Evolutionary conservation across 345 rosid species (phyloP).

Genomic region (Euphorbia peplus): DNA sequence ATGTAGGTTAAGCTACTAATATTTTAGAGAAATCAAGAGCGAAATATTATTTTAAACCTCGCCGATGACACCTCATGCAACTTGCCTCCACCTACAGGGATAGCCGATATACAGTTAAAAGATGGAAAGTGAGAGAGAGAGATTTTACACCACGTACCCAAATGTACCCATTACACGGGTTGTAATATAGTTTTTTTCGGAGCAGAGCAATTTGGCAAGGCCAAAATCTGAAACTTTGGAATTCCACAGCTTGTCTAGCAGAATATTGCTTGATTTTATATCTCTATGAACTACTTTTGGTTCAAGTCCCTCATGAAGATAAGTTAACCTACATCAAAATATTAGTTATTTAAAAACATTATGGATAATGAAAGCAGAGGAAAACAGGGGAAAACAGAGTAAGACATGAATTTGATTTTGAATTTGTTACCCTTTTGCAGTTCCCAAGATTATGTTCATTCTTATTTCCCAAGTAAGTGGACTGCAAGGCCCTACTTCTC

Average conservation of each 20-base stretch:
- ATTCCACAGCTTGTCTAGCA: conserved; percentile 89
- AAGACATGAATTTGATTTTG: background rate
- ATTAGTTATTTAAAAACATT: too few species aligned
- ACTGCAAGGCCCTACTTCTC: conserved; percentile 30
- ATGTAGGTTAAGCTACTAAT: too few species aligned
- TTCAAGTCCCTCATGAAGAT: conserved; percentile 93
- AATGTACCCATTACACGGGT: conserved; percentile 98
- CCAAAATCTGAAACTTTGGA: conserved; percentile 95
- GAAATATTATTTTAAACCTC: too few species aligned
- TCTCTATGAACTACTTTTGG: conserved; percentile 96
- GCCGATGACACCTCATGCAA: too few species aligned
- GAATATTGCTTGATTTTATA: conserved; percentile 80
- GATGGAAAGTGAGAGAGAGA: background rate
- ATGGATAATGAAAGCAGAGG: background rate
- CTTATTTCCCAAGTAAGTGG: conserved; percentile 36
- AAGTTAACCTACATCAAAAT: conserved; percentile 54
- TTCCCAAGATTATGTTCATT: conserved; percentile 44
- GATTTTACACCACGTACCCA: conserved; percentile 48
- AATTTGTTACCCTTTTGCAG: conserved; percentile 72
- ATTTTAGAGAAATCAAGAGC: too few species aligned
- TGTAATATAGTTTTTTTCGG: conserved; percentile 73
- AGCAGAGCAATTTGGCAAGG: conserved; percentile 78
- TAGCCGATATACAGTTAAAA: background rate
- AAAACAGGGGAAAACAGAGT: background rate
- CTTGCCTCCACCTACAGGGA: too few species aligned